Conservation (phyloP, 2,329 filamentous ascomycete species). For the Pseudogymnoascus sp. region DNA sequence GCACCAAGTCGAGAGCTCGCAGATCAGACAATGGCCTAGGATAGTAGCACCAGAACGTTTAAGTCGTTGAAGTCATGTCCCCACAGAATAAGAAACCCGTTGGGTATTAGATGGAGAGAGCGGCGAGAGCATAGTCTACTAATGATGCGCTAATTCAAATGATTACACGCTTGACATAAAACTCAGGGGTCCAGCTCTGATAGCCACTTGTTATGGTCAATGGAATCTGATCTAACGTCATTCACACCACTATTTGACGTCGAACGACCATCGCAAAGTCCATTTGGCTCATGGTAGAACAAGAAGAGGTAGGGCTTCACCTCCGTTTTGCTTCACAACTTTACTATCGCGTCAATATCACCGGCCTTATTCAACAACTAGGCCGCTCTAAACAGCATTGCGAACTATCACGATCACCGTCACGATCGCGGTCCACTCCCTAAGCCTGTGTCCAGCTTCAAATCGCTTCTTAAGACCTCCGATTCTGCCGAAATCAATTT, state of each 20-base stretch:
- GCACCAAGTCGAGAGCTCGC: neutral
- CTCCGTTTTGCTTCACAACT: neutral
- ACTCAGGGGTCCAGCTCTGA: neutral
- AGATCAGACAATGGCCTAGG: neutral
- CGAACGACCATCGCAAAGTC: neutral
- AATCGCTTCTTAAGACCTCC: neutral
- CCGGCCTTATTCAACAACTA: neutral
- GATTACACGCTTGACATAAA: neutral
- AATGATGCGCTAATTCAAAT: neutral
- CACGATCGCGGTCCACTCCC: neutral
- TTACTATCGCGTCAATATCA: neutral
- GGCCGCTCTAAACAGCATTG: neutral
- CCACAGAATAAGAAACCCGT: neutral
- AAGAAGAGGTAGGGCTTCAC: neutral
- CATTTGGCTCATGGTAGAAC: neutral
- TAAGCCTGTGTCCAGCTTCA: neutral
- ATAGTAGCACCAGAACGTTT: neutral
- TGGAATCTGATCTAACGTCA: neutral
- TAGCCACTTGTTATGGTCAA: neutral
- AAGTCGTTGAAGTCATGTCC: neutral
- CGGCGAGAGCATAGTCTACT: neutral
- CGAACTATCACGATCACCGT: neutral
- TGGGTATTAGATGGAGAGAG: neutral
- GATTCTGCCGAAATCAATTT: neutral
- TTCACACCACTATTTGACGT: neutral